phyloP scores from a whole-genome alignment of 2,329 filamentous ascomycete genomes.

The Alternaria novae-zelandiae region DNA sequence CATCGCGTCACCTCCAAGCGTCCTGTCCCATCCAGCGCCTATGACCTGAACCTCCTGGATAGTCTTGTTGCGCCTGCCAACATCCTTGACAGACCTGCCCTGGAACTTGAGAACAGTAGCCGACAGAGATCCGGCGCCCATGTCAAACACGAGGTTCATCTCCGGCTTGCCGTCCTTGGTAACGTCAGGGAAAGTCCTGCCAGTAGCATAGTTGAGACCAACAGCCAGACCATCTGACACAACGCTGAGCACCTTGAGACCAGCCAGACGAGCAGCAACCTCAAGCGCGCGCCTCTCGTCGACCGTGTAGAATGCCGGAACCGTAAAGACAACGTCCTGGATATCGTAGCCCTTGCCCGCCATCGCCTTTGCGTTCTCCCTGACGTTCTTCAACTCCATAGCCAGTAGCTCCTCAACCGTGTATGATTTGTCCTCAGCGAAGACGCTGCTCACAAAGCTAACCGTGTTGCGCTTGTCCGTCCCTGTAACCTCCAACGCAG shows the following conservation, averaged over 20 bases:
- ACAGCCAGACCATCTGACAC: slow-evolving; percentile 92
- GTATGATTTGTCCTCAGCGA: slow-evolving; percentile 67
- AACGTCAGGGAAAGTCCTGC: slow-evolving; percentile 83
- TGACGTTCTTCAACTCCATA: slow-evolving; percentile 94
- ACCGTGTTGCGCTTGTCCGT: slow-evolving; percentile 68
- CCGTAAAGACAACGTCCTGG: slow-evolving; percentile 83
- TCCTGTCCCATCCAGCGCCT: slow-evolving; percentile 86
- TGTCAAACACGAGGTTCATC: slow-evolving; percentile 92
- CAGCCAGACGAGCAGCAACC: slow-evolving; percentile 84
- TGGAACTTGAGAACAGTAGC: slow-evolving; percentile 91
- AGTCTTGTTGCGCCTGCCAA: slow-evolving; percentile 94
- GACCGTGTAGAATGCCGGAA: slow-evolving; percentile 87
- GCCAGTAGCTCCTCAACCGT: slow-evolving; percentile 91
- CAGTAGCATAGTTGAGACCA: slow-evolving; percentile 93
- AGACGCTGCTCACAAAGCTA: slow-evolving; percentile 78
- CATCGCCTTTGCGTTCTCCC: slow-evolving; percentile 82
- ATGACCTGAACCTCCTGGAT: slow-evolving; percentile 92
- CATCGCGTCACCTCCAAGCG: slow-evolving; percentile 86
- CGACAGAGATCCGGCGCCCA: slow-evolving; percentile 94
- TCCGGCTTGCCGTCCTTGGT: slow-evolving; percentile 86
- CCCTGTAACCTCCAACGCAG: slow-evolving; percentile 73
- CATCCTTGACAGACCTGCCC: slow-evolving; percentile 84
- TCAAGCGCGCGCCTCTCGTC: slow-evolving; percentile 89
- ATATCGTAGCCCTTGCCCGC: slow-evolving; percentile 78
- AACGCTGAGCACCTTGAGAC: slow-evolving; percentile 81